Evolutionary conservation across 352 stramenopile genomes (phyloP).

Genomic region (Phytophthora pinifolia): DNA sequence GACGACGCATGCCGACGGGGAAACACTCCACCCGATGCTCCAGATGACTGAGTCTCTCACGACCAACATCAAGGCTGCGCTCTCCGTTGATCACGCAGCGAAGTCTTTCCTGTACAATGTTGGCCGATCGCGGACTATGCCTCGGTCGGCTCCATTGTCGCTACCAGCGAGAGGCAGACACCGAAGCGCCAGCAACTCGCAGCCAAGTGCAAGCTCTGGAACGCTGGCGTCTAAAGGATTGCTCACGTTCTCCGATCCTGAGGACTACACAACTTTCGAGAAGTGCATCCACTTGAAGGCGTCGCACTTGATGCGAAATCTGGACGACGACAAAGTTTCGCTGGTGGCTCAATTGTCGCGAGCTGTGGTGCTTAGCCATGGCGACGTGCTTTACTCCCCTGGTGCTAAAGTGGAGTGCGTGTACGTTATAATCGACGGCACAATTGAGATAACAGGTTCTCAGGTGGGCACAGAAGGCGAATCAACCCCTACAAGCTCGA

Average conservation of each 20-base stretch:
- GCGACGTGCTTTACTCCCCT: slow-evolving; percentile 54
- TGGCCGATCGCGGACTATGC: slow-evolving; percentile 41
- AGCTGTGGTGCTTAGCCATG: slow-evolving; percentile 58
- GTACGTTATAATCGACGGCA: slow-evolving; percentile 76
- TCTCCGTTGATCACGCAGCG: slow-evolving; percentile 63
- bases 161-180: slow-evolving; percentile 38
- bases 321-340: slow-evolving; percentile 84
- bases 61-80: slow-evolving; percentile 62
- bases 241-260: slow-evolving; percentile 44
- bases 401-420: slow-evolving; percentile 46
- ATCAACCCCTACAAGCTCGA: slow-evolving; percentile 4
- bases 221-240: slow-evolving; percentile 27
- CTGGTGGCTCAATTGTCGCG: slow-evolving; percentile 71
- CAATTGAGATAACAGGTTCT: slow-evolving; percentile 44
- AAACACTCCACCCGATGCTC: slow-evolving; percentile 43
- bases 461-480: slow-evolving; percentile 9
- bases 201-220: slow-evolving; percentile 27
- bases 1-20: slow-evolving; percentile 11
- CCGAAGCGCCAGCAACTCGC: slow-evolving; percentile 39
- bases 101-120: slow-evolving; percentile 82
- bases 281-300: slow-evolving; percentile 87
- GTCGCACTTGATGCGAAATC: slow-evolving; percentile 79
- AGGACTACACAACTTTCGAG: slow-evolving; percentile 78
- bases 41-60: slow-evolving; percentile 57
- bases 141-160: slow-evolving; percentile 32